Base-by-base conservation (phyloP, 495 filamentous ascomycete species). In the Annulohypoxylon nitens region DNA sequence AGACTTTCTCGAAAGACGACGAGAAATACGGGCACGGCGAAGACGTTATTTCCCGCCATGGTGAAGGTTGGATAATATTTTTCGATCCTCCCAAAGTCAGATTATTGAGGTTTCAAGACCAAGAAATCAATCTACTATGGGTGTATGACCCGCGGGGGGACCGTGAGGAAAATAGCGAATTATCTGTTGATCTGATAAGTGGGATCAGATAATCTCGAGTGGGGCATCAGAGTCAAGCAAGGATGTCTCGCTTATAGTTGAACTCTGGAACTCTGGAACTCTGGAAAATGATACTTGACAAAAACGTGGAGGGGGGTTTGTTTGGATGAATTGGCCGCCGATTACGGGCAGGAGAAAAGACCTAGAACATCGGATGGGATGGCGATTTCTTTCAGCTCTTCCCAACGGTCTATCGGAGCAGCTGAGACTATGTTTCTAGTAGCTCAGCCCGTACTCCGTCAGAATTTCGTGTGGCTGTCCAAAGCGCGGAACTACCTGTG, bases 1-100 rank as follows among this genome's bases (percentile, higher is more conserved):
- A 97, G 81, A 37, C 90, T 90, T 84, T 97, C 93, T 76, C 93
- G 91, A 75, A 96, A 95, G 75, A 89, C 88, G 78, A 97, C 91
- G 82, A 97, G 94, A 81, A 96, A 97, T 54, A 96, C 87, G 58
- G 89, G 89, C 9, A 91, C 86, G 54, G 88, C 82, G 74, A 91
- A 92, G 69, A 91, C 88, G 43, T 37, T 47, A 70, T 89, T 84
- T 58, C 79, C 78, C 75, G 86, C 86, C 80, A 85, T 88, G 63
- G 30, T 59, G 73, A 64, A 61, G 61, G 25, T 61, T 7, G 1
- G n/a, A 64, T 53, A 23, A 30, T 30, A 30, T 30, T 20, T 61
- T 14, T 23, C 18, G 23, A 61, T 36, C 43, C 18, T 20, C 48
- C 59, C 20, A 57, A 41, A 36, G 33, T 67, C 45, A 53, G 26